phyloP scores from a whole-genome alignment of 1,284 basidiomycete species.

The Ganoderma leucocontextum region DNA sequence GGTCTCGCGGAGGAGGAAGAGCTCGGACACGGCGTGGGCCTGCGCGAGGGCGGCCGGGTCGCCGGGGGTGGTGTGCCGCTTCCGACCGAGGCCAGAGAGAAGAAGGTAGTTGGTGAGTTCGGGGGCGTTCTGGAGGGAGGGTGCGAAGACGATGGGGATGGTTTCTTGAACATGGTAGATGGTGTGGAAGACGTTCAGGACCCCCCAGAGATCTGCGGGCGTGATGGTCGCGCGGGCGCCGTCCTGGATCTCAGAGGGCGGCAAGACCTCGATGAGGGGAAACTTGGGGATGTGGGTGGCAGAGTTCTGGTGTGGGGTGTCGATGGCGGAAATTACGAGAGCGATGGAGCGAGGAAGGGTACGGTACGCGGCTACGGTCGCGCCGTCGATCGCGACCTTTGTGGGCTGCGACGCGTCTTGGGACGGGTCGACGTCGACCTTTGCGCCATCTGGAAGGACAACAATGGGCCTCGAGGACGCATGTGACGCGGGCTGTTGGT shows the following conservation, averaged over 20 bases:
- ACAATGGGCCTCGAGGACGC: slow-evolving; percentile 21
- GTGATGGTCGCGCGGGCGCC: slow-evolving; percentile 20
- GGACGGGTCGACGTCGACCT: slow-evolving; percentile 23
- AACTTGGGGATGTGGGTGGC: slow-evolving; percentile 43
- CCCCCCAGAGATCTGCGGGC: slow-evolving; percentile 42
- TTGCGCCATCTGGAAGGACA: slow-evolving; percentile 32
- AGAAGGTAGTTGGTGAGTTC: slow-evolving; percentile 40
- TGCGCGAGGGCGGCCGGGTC: slow-evolving; percentile 23
- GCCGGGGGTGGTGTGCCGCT: slow-evolving; percentile 34
- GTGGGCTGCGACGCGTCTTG: slow-evolving; percentile 22
- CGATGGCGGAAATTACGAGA: slow-evolving; percentile 42
- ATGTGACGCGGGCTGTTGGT: slow-evolving; percentile 2
- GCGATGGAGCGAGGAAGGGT: slow-evolving; percentile 32
- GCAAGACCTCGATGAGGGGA: slow-evolving; percentile 41
- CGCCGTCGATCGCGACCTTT: slow-evolving; percentile 30
- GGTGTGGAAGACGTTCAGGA: slow-evolving; percentile 43
- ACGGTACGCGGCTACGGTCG: slow-evolving; percentile 29
- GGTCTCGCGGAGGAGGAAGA: slow-evolving; percentile 53
- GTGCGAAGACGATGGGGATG: slow-evolving; percentile 43
- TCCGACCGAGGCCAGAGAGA: slow-evolving; percentile 29
- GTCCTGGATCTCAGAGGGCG: slow-evolving; percentile 19
- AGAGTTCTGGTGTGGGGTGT: slow-evolving; percentile 41
- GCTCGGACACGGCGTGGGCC: slow-evolving; percentile 32
- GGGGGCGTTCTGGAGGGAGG: slow-evolving; percentile 23
- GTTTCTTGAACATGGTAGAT: slow-evolving; percentile 40